Conservation (phyloP, 306 rosid genomes). For the Corylus avellana region DNA sequence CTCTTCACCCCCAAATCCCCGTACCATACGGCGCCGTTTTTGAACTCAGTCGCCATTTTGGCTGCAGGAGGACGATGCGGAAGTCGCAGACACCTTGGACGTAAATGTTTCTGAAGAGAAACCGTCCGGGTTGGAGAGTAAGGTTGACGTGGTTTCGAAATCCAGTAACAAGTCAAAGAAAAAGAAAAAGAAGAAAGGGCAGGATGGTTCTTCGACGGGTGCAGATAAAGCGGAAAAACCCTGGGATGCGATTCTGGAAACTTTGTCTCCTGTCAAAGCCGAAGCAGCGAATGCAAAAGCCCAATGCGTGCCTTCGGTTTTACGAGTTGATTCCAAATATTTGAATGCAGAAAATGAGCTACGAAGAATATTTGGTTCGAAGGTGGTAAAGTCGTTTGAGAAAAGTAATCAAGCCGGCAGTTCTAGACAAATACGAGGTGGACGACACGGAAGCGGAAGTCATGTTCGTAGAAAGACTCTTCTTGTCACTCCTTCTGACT, state of each 20-base stretch:
- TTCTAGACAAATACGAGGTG: constrained; percentile 82
- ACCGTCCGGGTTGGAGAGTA: constrained; percentile 27
- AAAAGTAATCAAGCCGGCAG: constrained; percentile 71
- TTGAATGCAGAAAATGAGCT: constrained; percentile 92
- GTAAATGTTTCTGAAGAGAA: constrained; percentile 31
- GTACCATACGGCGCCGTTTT: neutral
- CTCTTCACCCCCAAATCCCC: neutral
- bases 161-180: constrained; percentile 69
- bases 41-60: constrained; percentile 6
- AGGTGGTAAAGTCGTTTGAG: constrained; percentile 91
- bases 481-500: constrained; percentile 74
- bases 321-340: constrained; percentile 80
- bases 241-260: constrained; percentile 61
- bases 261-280: constrained; percentile 33
- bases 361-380: constrained; percentile 88
- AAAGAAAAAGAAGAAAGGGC: constrained; percentile 83
- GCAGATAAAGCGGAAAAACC: constrained; percentile 46
- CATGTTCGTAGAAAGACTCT: constrained; percentile 63
- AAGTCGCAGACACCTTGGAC: neutral
- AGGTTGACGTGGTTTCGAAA: constrained; percentile 30
- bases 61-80: constrained; percentile 51
- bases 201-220: constrained; percentile 49
- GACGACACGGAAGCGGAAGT: constrained; percentile 58
- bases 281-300: too few species aligned
- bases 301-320: constrained; percentile 32